Base-by-base conservation (phyloP, 2,329 filamentous ascomycete species). In the Domatiomyces globalis region DNA sequence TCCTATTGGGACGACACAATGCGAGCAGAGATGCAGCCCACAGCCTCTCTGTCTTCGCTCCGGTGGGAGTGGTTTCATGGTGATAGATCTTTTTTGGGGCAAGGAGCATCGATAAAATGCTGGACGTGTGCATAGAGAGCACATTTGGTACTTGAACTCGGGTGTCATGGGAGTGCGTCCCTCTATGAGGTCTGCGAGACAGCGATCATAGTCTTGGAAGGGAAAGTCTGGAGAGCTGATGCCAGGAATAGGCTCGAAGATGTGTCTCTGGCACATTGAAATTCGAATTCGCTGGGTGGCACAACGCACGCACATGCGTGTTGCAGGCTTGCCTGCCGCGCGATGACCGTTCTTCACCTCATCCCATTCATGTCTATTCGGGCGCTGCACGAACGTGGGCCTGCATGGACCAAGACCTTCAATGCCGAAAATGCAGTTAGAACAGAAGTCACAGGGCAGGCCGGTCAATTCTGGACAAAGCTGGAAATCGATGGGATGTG, bases 401-500 rank as follows among this genome's bases (percentile, higher is more conserved):
- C 43, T 33, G 15, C 51, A 25, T 25, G 46, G 36, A 27, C 57
- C 56, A 46, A 51, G 51, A 42, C 60, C 60, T 44, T 53, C 57
- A 25, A 62, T 52, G 10, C 57, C 55, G 33, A 55, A 59, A 33
- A 55, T 51, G 39, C 55, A 58, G 45, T 62, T 55, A 12, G 39
- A 8, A 46, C 58, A 60, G 44, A 62, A 62, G 36, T 62, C 52
- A 43, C 60, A 61, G 19, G 48, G 36, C 8, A 39, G 10, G 33
- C 45, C 22, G 10, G 22, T 17, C 9, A 7, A 10, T n/a, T 49
- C 48, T 10, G 53, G 48, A 5, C 49, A 43, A 49, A 50, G 46
- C 33, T 57, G 51, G 48, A 59, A 61, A 29, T 60, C 43, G 48
- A 62, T 60, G 1, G 60, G 60, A 51, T 62, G 58, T 6, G 59